Conservation (phyloP, 192 early-diverging fungal species). For the Gryganskiella cystojenkinii region DNA sequence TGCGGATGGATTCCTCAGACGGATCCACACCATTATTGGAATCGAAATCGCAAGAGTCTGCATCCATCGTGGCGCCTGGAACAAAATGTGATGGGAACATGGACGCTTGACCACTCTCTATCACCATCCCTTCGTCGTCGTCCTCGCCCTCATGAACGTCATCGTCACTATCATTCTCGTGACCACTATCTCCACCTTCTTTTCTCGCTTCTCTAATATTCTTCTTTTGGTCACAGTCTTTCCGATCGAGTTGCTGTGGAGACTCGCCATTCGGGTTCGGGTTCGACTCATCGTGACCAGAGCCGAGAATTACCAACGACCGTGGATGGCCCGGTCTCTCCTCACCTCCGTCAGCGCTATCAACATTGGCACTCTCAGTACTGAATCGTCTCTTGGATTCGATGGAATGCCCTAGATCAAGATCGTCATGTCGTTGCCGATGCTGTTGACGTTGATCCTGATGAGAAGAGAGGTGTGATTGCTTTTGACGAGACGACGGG, state of each 20-base stretch:
- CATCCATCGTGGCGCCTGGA: no score
- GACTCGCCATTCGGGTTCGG: slow-evolving; percentile 48
- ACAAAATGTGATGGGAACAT: neutral
- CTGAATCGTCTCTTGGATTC: no score
- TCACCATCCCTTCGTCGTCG: slow-evolving; percentile 5
- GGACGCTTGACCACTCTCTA: neutral
- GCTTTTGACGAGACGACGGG: no score
- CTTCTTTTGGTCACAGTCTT: neutral
- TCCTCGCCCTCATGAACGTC: slow-evolving; percentile 2
- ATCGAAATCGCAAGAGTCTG: no score
- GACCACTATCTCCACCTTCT: neutral
- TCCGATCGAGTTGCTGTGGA: slow-evolving; percentile 7
- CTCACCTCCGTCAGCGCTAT: neutral
- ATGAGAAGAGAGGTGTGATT: no score
- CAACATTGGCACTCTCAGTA: neutral
- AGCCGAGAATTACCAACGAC: neutral
- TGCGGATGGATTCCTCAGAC: neutral
- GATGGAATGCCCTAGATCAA: no score
- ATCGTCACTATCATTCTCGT: neutral
- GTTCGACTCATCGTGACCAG: slow-evolving; percentile 22
- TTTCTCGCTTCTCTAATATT: no score
- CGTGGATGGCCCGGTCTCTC: slow-evolving; percentile 2
- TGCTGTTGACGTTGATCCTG: no score
- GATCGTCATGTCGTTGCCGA: no score
- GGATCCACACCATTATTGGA: no score